phyloP scores from a whole-genome alignment of 768 basidiomycete genomes.

The Auricularia heimuer region DNA sequence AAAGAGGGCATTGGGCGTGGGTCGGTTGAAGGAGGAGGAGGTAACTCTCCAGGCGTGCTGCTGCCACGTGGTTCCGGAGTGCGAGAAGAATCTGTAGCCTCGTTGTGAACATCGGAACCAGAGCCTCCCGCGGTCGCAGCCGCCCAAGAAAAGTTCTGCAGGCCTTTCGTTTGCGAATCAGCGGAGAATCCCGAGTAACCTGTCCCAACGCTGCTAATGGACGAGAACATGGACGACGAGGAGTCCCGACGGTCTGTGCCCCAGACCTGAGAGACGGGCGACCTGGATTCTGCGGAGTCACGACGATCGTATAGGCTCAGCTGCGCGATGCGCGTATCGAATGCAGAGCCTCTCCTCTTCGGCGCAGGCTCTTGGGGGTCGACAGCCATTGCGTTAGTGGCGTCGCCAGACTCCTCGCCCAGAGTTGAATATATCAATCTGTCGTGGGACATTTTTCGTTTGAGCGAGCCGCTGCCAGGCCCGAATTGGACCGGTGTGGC shows the following conservation, averaged over 20 bases:
- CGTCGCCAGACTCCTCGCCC: slow-evolving; percentile 58
- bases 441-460: slow-evolving; percentile 77
- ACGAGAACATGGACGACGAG: slow-evolving; percentile 58
- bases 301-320: slow-evolving; percentile 71
- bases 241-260: slow-evolving; percentile 64
- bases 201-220: slow-evolving; percentile 30
- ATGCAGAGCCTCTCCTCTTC: slow-evolving; percentile 75
- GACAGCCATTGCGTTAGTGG: slow-evolving; percentile 41
- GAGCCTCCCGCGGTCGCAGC: background rate
- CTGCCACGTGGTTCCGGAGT: slow-evolving; percentile 1
- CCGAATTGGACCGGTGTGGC: background rate
- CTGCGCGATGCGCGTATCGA: slow-evolving; percentile 70
- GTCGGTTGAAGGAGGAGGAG: background rate
- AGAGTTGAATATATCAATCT: slow-evolving; percentile 39
- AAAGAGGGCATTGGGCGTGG: slow-evolving; percentile 1
- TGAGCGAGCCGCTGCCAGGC: slow-evolving; percentile 27
- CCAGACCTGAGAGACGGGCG: slow-evolving; percentile 41
- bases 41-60: background rate
- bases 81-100: slow-evolving; percentile 1
- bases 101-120: background rate
- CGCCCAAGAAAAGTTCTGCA: background rate
- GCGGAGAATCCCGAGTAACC: slow-evolving; percentile 48
- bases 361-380: slow-evolving; percentile 52
- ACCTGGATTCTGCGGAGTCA: slow-evolving; percentile 61
- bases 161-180: slow-evolving; percentile 26